Percentiles rank a stretch among this genome's conserved stretches.
These are phyloP conservation scores for Populus nigra DNA, from an alignment of 345 rosid genomes.

Conservation along the genomic window DNA sequence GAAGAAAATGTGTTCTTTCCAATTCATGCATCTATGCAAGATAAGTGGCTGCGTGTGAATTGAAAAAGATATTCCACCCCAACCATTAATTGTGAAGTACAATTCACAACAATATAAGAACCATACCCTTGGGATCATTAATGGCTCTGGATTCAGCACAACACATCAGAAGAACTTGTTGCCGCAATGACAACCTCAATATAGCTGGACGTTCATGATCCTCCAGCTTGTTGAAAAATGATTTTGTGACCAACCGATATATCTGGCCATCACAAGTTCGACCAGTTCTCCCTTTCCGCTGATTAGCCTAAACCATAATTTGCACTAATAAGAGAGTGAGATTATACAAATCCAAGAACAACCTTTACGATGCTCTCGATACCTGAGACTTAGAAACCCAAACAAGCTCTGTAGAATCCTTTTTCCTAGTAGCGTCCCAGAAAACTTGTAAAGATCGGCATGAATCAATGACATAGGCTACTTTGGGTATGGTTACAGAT, in stretches of 20 bases:
- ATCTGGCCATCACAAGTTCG: slow-evolving; percentile 94
- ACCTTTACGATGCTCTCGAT: slow-evolving; percentile 12
- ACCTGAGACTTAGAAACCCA: slow-evolving; percentile 98
- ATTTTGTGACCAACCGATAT: slow-evolving; percentile 77
- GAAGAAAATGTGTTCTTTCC: neutral
- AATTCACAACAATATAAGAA: neutral
- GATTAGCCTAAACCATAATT: slow-evolving; percentile 70
- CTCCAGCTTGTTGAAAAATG: slow-evolving; percentile 66
- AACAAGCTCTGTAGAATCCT: slow-evolving; percentile 66
- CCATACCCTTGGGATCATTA: slow-evolving; percentile 79
- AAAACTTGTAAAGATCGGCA: slow-evolving; percentile 90
- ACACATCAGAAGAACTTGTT: slow-evolving; percentile 75
- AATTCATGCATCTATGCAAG: neutral
- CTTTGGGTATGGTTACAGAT: slow-evolving; percentile 92
- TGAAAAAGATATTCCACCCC: slow-evolving; percentile 6
- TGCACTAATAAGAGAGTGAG: slow-evolving; percentile 11
- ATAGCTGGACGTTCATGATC: slow-evolving; percentile 73
- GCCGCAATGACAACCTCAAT: slow-evolving; percentile 71
- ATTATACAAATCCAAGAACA: neutral
- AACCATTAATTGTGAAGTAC: neutral
- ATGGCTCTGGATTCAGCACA: slow-evolving; percentile 81
- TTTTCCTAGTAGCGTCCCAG: slow-evolving; percentile 66
- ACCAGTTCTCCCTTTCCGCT: slow-evolving; percentile 93
- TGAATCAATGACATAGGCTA: slow-evolving; percentile 86
- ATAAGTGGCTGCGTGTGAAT: neutral